Evolutionary conservation across 306 rosid species (phyloP), one percentile per base, ranked within the genome.

Genomic region (Dalbergia cochinchinensis): DNA sequence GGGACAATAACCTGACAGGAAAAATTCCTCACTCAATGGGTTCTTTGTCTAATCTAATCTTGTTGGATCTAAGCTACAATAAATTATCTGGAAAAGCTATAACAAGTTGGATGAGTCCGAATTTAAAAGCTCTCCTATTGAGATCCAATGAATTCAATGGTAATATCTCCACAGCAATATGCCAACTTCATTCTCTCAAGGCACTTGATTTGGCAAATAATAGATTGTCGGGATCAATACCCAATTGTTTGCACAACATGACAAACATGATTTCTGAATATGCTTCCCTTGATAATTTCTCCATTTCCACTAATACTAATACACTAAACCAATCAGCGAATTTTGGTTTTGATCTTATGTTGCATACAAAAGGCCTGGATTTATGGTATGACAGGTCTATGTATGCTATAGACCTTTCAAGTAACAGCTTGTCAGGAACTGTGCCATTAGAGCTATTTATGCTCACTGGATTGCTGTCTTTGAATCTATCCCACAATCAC

Each of bases 401-500:
- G 60, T 26, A 31, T n/a, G 55, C 6, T 14, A 12, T 84, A 6
- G 80, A 83, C 51, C 79, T 62, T 13, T 86, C 77, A 3, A 60
- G 67, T 2, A 86, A 86, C 26, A 71, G 14, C 33, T 59, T 86
- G n/a, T 65, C 47, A 41, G 89, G 85, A 18, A 20, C 8, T 7
- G 65, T 86, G 35, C 83, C 87, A 11, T 5, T 1, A 3, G 78
- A 73, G 16, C 11, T 83, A 1, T 65, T 66, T n/a, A 61, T 10
- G 7, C 76, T 83, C 18, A 7, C 4, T 7, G 8, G 6, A 39
- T 15, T 86, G 64, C 31, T 53, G 0, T 76, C 78, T 1, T 61
- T 86, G 62, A 78, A 83, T 69, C 78, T 86, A 14, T 64, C 89
- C 6, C 42, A 26, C 11, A 86, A 86, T 61, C 79, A 60, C n/a